Conservation (phyloP, 2,329 filamentous ascomycete species). For the Cladosporium sp. region DNA sequence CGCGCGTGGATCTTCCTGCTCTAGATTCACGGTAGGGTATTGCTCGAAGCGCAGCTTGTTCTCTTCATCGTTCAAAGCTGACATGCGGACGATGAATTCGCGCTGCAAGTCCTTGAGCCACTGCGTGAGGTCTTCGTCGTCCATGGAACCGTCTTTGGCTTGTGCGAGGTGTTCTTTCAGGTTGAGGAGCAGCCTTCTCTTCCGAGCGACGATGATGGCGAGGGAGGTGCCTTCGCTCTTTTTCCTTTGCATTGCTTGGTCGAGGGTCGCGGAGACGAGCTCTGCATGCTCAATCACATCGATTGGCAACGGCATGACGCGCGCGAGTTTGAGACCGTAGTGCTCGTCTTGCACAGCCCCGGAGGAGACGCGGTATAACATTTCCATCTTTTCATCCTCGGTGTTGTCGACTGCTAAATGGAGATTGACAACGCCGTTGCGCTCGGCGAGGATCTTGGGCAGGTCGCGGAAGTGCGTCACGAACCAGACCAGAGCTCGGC, state of each 20-base stretch:
- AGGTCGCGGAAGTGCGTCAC: slow-evolving; percentile 90
- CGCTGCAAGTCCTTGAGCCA: slow-evolving; percentile 70
- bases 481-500: slow-evolving; percentile 80
- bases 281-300: slow-evolving; percentile 69
- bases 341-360: slow-evolving; percentile 71
- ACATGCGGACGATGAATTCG: slow-evolving; percentile 75
- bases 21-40: neutral
- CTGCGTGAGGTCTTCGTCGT: slow-evolving; percentile 61
- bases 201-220: slow-evolving; percentile 60
- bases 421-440: slow-evolving; percentile 77
- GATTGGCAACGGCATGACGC: slow-evolving; percentile 70
- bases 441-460: slow-evolving; percentile 71
- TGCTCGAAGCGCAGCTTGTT: slow-evolving; percentile 12
- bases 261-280: slow-evolving; percentile 63
- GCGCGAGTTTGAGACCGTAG: slow-evolving; percentile 83
- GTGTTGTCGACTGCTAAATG: slow-evolving; percentile 71
- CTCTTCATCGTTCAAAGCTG: slow-evolving; percentile 59
- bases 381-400: slow-evolving; percentile 67
- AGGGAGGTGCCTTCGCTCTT: slow-evolving; percentile 61
- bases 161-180: slow-evolving; percentile 73
- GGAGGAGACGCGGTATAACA: slow-evolving; percentile 81
- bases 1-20: neutral
- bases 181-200: slow-evolving; percentile 72
- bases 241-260: slow-evolving; percentile 53
- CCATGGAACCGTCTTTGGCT: slow-evolving; percentile 63